phyloP scores from a whole-genome alignment of 768 basidiomycete species.

The Russula sp. region DNA sequence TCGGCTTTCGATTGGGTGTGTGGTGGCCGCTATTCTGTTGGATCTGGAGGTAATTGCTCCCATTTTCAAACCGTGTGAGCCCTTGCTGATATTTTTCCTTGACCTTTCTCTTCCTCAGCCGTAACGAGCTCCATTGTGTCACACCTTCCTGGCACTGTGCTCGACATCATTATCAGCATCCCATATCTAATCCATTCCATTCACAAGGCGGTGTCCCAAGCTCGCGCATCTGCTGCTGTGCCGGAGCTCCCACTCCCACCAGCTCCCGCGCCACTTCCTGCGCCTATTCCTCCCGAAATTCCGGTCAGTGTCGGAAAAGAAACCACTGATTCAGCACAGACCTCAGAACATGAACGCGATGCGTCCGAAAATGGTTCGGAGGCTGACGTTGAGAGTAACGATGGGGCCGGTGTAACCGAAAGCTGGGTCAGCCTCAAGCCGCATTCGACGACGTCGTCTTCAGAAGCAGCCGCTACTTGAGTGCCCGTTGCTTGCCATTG shows the following conservation, averaged over 20 bases:
- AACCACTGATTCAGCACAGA: constrained; percentile 19
- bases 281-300: constrained; percentile 29
- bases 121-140: constrained; percentile 66
- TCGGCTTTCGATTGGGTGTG: constrained; percentile 50
- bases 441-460: constrained; percentile 2
- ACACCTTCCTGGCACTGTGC: constrained; percentile 54
- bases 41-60: constrained; percentile 63
- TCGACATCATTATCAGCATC: constrained; percentile 60
- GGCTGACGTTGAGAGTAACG: constrained; percentile 64
- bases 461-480: constrained; percentile 8
- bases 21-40: constrained; percentile 66
- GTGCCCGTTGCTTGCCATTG: not conserved
- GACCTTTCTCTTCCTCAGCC: constrained; percentile 39
- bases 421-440: constrained; percentile 64
- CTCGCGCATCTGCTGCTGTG: constrained; percentile 39
- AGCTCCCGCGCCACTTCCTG: not conserved
- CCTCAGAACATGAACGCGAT: constrained; percentile 27
- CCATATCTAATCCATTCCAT: constrained; percentile 59
- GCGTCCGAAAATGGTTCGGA: constrained; percentile 51
- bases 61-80: not conserved
- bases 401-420: constrained; percentile 44
- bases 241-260: constrained; percentile 17
- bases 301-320: constrained; percentile 2
- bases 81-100: constrained; percentile 9
- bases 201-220: constrained; percentile 54